These are phyloP conservation scores for Rubroshorea leprosula DNA, from an alignment of 345 rosid species.

Conservation along the genomic window DNA sequence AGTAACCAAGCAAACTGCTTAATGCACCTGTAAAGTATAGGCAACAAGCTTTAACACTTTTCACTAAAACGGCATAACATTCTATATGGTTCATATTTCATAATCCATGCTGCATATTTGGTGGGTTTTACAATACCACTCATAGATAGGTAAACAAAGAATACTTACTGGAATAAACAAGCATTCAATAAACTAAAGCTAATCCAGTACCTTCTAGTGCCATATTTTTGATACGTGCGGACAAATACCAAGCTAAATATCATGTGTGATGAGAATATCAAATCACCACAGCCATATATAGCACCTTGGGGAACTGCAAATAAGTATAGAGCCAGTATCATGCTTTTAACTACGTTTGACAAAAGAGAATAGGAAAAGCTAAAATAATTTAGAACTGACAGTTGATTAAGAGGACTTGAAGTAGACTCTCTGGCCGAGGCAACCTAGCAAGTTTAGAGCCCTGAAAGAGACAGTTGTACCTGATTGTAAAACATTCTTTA, in stretches of 20 bases:
- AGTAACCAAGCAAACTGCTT: slow-evolving; percentile 70
- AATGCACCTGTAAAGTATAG: slow-evolving; percentile 43
- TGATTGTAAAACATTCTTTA: slow-evolving; percentile 11
- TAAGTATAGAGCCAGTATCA: slow-evolving; percentile 12
- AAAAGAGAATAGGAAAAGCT: background rate
- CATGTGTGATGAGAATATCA: slow-evolving; percentile 93
- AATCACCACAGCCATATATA: slow-evolving; percentile 77
- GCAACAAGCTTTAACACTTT: background rate
- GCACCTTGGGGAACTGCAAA: slow-evolving; percentile 70
- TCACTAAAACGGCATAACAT: background rate
- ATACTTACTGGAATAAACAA: no score
- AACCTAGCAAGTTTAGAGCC: slow-evolving; percentile 69
- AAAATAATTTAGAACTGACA: slow-evolving; percentile 33
- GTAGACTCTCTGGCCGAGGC: slow-evolving; percentile 51
- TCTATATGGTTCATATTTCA: no score
- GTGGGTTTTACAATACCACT: no score
- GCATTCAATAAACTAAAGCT: no score
- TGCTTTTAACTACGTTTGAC: background rate
- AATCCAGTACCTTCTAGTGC: slow-evolving; percentile 59
- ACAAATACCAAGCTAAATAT: slow-evolving; percentile 75
- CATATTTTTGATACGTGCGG: slow-evolving; percentile 65
- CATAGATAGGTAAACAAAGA: no score
- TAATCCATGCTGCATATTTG: no score
- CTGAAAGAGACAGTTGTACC: slow-evolving; percentile 31
- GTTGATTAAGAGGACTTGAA: slow-evolving; percentile 58